Percentiles rank a stretch among this genome's conserved stretches.
Evolutionary conservation across 352 stramenopile species (phyloP).

Genomic region (Chrysophaeum taylorii): DNA sequence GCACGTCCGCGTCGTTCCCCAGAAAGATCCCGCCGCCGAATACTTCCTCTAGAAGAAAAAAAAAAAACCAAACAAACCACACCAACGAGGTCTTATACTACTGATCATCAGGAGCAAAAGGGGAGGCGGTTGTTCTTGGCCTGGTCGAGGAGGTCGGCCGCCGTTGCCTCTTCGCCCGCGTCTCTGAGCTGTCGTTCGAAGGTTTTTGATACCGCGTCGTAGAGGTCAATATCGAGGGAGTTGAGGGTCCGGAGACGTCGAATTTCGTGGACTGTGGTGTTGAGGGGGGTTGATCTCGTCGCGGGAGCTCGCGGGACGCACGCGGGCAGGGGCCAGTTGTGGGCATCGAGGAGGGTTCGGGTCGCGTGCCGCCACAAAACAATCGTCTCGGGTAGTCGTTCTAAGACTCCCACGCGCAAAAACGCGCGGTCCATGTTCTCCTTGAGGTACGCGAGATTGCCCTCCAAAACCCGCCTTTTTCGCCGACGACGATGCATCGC

Average conservation of each 20-base stretch:
- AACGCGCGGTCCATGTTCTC: not conserved
- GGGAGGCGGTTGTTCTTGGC: not conserved
- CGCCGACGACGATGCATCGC: not conserved
- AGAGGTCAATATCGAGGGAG: slow-evolving; percentile 9
- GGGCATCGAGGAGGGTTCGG: not conserved
- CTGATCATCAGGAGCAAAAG: not conserved
- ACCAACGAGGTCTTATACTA: too few relatives aligned
- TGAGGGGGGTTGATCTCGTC: not conserved
- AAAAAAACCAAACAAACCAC: too few relatives aligned
- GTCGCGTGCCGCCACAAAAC: slow-evolving; percentile 1
- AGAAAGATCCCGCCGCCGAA: slow-evolving; percentile 94
- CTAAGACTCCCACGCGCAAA: not conserved
- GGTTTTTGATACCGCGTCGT: not conserved
- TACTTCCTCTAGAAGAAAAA: slow-evolving; percentile 99
- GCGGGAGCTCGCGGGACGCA: not conserved
- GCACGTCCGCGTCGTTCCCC: slow-evolving; percentile 85
- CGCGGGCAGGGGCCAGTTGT: not conserved
- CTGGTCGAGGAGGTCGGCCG: not conserved
- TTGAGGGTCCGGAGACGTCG: not conserved
- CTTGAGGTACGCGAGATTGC: slow-evolving; percentile 6
- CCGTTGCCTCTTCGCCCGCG: not conserved
- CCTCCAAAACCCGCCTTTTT: not conserved
- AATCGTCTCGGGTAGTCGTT: slow-evolving; percentile 2
- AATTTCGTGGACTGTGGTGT: not conserved
- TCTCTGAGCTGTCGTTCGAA: slow-evolving; percentile 7